Conservation (phyloP, 2,329 filamentous ascomycete species). For the Colletotrichum abscissum region DNA sequence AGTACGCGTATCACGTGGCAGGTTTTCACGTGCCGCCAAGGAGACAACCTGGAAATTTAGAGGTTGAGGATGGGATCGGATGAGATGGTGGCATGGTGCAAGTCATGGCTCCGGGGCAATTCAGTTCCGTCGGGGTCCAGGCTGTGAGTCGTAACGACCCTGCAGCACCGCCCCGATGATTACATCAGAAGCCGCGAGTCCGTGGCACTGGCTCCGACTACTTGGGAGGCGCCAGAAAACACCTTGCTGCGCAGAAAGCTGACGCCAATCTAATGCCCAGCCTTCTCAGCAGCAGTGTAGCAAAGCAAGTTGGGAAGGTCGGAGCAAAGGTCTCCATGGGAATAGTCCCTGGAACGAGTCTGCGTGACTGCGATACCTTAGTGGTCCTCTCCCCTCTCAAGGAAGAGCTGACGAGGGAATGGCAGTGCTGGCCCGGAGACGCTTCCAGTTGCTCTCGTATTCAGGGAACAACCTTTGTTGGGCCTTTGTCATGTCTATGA, state of each 20-base stretch:
- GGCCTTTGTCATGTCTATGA: conserved; percentile 24
- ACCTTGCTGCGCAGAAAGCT: not conserved
- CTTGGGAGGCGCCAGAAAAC: not conserved
- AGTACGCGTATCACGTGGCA: not conserved
- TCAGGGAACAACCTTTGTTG: conserved; percentile 17
- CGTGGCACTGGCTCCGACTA: not conserved
- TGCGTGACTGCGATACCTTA: not conserved
- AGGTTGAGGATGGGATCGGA: not conserved
- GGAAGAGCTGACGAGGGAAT: not conserved
- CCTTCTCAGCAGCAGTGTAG: not conserved
- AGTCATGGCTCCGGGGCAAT: conserved; percentile 23
- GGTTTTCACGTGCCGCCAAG: conserved; percentile 3
- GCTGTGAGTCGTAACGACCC: conserved; percentile 6
- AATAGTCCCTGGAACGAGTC: conserved; percentile 12
- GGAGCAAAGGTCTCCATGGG: conserved; percentile 20
- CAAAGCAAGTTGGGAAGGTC: not conserved
- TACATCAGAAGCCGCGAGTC: conserved; percentile 33
- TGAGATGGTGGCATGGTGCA: not conserved
- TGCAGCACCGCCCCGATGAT: conserved; percentile 29
- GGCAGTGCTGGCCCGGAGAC: conserved; percentile 18
- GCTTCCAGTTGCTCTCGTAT: conserved; percentile 17
- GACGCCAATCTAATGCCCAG: not conserved
- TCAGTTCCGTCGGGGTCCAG: conserved; percentile 22
- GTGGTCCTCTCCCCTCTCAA: not conserved
- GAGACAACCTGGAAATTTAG: not conserved